Base-by-base conservation (phyloP, 2,329 filamentous ascomycete genomes). In the Cordyceps farinosa region DNA sequence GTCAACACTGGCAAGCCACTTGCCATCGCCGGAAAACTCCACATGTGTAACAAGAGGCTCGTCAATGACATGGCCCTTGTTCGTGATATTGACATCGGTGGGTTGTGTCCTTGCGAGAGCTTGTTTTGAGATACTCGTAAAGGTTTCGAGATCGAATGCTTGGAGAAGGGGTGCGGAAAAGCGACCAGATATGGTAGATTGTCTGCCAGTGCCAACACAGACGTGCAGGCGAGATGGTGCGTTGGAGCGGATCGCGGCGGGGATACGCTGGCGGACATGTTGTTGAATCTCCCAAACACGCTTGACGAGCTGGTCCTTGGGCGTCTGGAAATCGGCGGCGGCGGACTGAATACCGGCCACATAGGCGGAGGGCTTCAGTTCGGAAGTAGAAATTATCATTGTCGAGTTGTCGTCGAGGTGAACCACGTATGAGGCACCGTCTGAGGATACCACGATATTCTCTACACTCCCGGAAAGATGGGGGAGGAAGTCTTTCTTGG, bases 1-100 rank as follows among this genome's bases (percentile, higher is more conserved):
- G 72, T 99, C 95, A 1, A 96, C 85, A 1, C 92, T 97, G 5
- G 90, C 93, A 63, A 99, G 83, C 93, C 94, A 98, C 67, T 87
- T 83, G 22, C 94, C 94, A 71, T 98, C 89, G 56, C 84, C 79
- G 50, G 90, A 94, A 68, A 95, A 86, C 50, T 88, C 84, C 57
- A 98, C 79, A 62, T 90, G 85, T 7, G 85, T 89, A 53, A 97
- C 84, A 65, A 89, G 85, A 0, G 95, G 94, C 68, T 97, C 90
- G 15, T 86, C 82, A 56, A 98, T 86, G 5, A 84, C 82, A 58
- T 85, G 83, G 5, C 90, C 87, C 67, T 90, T 88, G 15, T 88
- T 88, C 8, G 88, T 89, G 47, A 89, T 81, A 69, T 92, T 96
- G 67, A 90, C 79, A 64, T 91, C 90, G 0, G 94, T 97, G 4